Base-by-base conservation (phyloP, 306 rosid species). In the Trifolium repens region DNA sequence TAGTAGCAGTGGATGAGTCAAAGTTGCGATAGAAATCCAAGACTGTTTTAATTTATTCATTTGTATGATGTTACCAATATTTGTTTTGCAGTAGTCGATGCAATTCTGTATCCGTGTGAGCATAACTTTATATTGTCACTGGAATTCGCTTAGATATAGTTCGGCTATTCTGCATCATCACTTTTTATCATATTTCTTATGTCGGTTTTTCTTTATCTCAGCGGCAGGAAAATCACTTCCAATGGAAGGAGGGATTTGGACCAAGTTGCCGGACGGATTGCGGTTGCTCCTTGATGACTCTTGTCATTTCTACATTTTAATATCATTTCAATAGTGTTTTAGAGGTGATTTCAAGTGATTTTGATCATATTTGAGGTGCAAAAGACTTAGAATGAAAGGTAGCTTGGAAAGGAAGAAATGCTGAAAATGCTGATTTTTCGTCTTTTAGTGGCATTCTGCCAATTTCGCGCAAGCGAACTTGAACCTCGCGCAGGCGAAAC, bases 211-310 rank as follows among this genome's bases (percentile, higher is more conserved):
- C 5, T 24, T 52, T 24, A 13, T 73, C 26, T 61, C 72, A 82
- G 86, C 69, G 86, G 86, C 17, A 78, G 86, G 73, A 78, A 30
- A 69, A 78, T 82, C 64, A 82, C 86, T 24, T 62, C 86, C 57
- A 82, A 58, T 63, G 86, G 86, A 27, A 60, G 79, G 4, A 53
- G 86, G 17, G 86, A 82, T 69, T 79, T 82, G 34, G 83, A 82
- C 59, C 86, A 82, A 19, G 86, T 82, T 37, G 82, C 80, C 0
- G 86, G 86, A 53, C 22, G 83, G 1, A 82, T 82, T 9, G 83
- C 62, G 11, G 54, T 74, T 62, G 83, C 86, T 11, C 83, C 80
- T 53, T 82, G 83, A 82, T 82, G n/a, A n/a, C n/a, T n/a, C n/a
- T n/a, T n/a, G n/a, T n/a, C n/a, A n/a, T n/a, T n/a, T n/a, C n/a